Percentiles rank a stretch among this genome's conserved stretches.
Evolutionary conservation across 257 asterid genomes (phyloP).

Genomic region (Ilex aquifolium): DNA sequence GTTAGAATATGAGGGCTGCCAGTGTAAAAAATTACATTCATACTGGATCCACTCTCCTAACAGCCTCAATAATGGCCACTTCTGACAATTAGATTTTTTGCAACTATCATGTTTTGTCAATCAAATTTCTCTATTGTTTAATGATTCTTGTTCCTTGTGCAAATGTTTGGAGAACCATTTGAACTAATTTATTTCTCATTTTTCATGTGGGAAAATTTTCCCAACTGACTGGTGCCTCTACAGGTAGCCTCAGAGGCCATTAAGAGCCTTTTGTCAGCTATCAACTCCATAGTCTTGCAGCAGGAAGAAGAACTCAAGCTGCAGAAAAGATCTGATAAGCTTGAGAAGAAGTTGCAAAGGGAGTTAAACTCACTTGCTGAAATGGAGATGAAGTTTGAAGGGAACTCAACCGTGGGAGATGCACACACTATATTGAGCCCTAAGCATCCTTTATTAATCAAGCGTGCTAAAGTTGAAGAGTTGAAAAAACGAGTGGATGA

Average conservation of each 20-base stretch:
- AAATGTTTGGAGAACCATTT: not conserved
- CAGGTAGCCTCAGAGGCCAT: conserved; percentile 77
- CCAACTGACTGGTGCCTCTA: not conserved
- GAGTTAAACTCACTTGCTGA: conserved; percentile 46
- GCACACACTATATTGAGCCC: conserved; percentile 27
- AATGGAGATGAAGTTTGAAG: conserved; percentile 49
- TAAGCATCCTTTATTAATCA: conserved; percentile 51
- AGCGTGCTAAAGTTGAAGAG: conserved; percentile 60
- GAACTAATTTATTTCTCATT: not conserved
- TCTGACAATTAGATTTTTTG: no score
- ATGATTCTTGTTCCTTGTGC: not conserved
- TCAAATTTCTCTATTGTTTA: not conserved
- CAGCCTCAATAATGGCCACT: no score
- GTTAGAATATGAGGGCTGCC: no score
- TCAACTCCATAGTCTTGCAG: conserved; percentile 51
- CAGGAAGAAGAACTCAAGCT: conserved; percentile 57
- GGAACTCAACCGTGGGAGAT: conserved; percentile 30
- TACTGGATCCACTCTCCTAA: no score
- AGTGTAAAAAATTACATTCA: no score
- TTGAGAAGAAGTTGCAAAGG: conserved; percentile 48
- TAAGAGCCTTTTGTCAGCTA: conserved; percentile 43
- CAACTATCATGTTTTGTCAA: no score
- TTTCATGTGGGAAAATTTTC: not conserved
- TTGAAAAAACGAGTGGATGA: conserved; percentile 37
- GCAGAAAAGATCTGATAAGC: conserved; percentile 49